These are phyloP conservation scores for Acrasis kona DNA, from an alignment of 78 protist genomes.

Conservation along the genomic window DNA sequence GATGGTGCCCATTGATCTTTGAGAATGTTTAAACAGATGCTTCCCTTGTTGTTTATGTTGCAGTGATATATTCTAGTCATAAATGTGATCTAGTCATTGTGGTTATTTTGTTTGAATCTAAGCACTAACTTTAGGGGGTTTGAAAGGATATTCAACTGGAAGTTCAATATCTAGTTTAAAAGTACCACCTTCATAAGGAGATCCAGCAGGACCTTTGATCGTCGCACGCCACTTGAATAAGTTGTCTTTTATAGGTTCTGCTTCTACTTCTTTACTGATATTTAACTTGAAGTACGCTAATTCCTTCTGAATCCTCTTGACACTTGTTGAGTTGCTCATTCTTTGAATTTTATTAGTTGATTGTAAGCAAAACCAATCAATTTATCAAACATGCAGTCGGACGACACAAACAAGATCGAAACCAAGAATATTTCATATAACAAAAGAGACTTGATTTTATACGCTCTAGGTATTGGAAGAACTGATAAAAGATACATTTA, in stretches of 20 bases:
- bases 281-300: no score
- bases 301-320: no score
- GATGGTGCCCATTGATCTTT: slow-evolving; percentile 78
- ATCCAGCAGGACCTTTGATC: slow-evolving; percentile 21
- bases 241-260: slow-evolving; percentile 23
- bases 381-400: no score
- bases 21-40: slow-evolving; percentile 87
- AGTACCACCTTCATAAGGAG: slow-evolving; percentile 42
- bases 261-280: slow-evolving; percentile 9
- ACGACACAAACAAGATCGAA: background rate
- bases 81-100: slow-evolving; percentile 72
- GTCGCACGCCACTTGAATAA: slow-evolving; percentile 56
- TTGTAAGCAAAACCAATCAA: no score
- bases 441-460: background rate
- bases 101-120: no score
- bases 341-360: no score
- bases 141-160: slow-evolving; percentile 67
- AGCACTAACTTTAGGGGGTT: slow-evolving; percentile 67
- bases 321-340: no score
- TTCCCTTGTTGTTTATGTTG: slow-evolving; percentile 76
- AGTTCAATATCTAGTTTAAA: slow-evolving; percentile 41
- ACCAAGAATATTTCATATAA: background rate
- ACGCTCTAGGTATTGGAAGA: slow-evolving; percentile 1
- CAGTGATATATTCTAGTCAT: slow-evolving; percentile 80
- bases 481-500: background rate